Percentiles rank a stretch among this genome's conserved stretches.
Conservation (phyloP, 495 filamentous ascomycete species). For the Trichoderma reesei region DNA sequence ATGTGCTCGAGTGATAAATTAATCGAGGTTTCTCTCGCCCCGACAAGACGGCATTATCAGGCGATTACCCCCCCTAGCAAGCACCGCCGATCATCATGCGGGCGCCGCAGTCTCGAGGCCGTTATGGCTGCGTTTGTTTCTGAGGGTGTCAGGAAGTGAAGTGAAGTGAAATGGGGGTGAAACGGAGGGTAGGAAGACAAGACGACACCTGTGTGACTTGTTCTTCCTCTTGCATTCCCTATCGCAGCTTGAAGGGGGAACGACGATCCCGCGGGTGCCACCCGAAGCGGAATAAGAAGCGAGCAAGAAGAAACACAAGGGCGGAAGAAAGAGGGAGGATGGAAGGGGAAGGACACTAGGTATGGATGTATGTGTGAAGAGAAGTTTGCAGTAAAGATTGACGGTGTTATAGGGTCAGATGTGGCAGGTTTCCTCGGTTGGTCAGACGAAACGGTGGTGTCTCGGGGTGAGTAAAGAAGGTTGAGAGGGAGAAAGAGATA, state of each 20-base stretch:
- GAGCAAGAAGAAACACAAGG: slow-evolving; percentile 8
- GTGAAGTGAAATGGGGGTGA: too few species aligned
- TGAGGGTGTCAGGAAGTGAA: too few species aligned
- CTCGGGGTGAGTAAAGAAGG: background rate
- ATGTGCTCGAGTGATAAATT: background rate
- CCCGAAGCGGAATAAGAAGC: slow-evolving; percentile 1
- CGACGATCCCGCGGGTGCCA: background rate
- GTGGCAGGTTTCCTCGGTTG: too few species aligned
- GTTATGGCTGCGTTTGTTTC: too few species aligned
- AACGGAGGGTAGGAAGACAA: background rate
- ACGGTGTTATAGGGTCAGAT: background rate
- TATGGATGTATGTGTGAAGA: too few species aligned
- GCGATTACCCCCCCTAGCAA: background rate
- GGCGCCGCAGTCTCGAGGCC: too few species aligned
- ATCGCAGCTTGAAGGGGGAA: background rate
- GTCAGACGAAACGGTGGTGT: too few species aligned
- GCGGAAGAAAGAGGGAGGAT: background rate
- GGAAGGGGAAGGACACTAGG: background rate
- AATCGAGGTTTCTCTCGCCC: background rate
- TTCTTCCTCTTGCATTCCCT: background rate
- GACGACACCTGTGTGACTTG: background rate
- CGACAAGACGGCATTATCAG: background rate
- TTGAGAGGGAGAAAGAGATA: background rate
- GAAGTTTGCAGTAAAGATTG: background rate
- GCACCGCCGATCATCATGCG: slow-evolving; percentile 7